Evolutionary conservation across 2,329 filamentous ascomycete genomes (phyloP), one percentile per base, ranked within the genome.

Genomic region (Periconia sp.): DNA sequence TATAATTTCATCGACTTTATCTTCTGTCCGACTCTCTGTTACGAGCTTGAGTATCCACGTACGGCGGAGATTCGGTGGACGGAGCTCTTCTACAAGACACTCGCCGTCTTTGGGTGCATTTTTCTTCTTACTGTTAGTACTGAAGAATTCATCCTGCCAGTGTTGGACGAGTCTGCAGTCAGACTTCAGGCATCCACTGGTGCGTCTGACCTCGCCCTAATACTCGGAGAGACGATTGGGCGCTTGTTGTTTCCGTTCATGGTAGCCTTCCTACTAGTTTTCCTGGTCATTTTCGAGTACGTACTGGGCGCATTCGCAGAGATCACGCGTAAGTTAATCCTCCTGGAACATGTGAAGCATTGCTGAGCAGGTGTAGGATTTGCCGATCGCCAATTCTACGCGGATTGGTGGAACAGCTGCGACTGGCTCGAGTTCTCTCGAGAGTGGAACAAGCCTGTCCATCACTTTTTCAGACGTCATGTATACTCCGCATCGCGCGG

Each of bases 261-360:
- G 89, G 80, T 97, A 48, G 95, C 87, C 4, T 95, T 97, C 68
- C 77, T 97, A 4, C 84, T 97, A 34, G 92, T 97, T 41, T 99
- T 99, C 76, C 84, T 99, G 45, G 91, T 96, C 69, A 97, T 97
- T 61, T 99, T 97, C 70, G 94, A 99, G 70, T 99, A 97, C 70
- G 82, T 96, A 9, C 83, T 97, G 23, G 94, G 92, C 44, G 92
- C 92, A 34, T 96, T 95, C 62, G 94, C 92, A 11, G 94, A 99
- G 70, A 88, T 97, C 56, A 96, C 92, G 13, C 81, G 73, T 73
- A 61, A 61, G 69, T 60, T 3, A 9, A 33, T 28, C 21, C 24
- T 42, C 6, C 18, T 44, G 31, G 9, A 21, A 36, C 24, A 19
- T 40, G 40, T 34, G 35, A 26, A 19, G 13, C 13, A 23, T 32